These are phyloP conservation scores for Solioccasus polychromus DNA, from an alignment of 768 basidiomycete genomes.

Conservation along the genomic window DNA sequence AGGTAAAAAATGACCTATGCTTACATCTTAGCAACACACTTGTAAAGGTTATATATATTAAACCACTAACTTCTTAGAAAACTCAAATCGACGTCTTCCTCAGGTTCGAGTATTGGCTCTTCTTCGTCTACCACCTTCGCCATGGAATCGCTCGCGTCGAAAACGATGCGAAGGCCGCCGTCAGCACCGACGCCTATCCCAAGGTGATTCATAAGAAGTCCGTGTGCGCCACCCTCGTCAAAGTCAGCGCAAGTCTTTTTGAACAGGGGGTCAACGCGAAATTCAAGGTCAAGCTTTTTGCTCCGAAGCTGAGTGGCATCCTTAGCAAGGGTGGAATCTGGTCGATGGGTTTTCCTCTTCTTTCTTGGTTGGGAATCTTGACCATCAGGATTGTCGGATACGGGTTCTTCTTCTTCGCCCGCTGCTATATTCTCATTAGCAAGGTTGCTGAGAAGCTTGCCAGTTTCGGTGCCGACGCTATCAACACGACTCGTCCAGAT, in stretches of 20 bases:
- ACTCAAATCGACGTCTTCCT: slow-evolving; percentile 64
- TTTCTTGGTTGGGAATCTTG: slow-evolving; percentile 56
- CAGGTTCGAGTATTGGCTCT: slow-evolving; percentile 59
- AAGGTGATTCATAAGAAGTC: slow-evolving; percentile 95
- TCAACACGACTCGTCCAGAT: slow-evolving; percentile 99
- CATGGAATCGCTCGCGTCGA: slow-evolving; percentile 92
- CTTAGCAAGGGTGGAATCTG: slow-evolving; percentile 88
- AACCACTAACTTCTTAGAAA: slow-evolving; percentile 55
- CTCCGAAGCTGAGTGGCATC: slow-evolving; percentile 73
- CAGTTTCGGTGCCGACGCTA: slow-evolving; percentile 94
- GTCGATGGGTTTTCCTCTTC: slow-evolving; percentile 65
- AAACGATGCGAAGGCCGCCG: slow-evolving; percentile 84
- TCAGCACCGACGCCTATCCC: slow-evolving; percentile 73
- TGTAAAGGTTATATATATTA: neutral
- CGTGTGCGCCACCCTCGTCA: slow-evolving; percentile 96
- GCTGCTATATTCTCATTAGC: slow-evolving; percentile 59
- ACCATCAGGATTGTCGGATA: slow-evolving; percentile 63
- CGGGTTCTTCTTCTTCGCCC: slow-evolving; percentile 55
- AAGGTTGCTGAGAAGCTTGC: slow-evolving; percentile 90
- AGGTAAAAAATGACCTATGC: slow-evolving; percentile 68
- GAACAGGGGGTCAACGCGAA: slow-evolving; percentile 95
- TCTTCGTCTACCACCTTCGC: slow-evolving; percentile 76
- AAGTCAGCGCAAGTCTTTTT: slow-evolving; percentile 98
- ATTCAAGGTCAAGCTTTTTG: slow-evolving; percentile 95
- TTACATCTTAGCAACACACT: slow-evolving; percentile 6